Conservation (phyloP, 1,284 basidiomycete species). For the Puccinia coronata region DNA sequence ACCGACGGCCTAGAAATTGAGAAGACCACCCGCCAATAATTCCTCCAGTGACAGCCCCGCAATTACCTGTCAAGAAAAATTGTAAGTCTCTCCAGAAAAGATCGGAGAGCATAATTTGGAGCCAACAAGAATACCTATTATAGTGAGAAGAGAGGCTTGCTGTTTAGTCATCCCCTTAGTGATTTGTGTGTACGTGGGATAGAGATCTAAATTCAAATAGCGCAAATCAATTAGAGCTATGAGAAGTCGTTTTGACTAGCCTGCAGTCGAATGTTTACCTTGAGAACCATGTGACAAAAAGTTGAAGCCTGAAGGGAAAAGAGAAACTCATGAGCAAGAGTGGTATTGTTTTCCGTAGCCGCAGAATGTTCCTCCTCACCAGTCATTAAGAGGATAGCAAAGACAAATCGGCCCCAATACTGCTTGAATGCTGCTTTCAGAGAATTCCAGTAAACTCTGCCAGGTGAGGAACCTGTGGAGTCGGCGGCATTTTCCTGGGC, state of each 20-base stretch:
- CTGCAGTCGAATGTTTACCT: constrained; percentile 51
- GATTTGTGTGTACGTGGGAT: constrained; percentile 72
- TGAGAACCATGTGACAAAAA: constrained; percentile 87
- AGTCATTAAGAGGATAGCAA: constrained; percentile 66
- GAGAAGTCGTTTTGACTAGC: constrained; percentile 6
- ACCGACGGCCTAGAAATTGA: constrained; percentile 82
- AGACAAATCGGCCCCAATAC: constrained; percentile 84
- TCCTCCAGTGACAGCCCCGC: constrained; percentile 66
- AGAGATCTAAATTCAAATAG: constrained; percentile 50
- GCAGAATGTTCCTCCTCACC: constrained; percentile 48
- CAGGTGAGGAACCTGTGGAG: constrained; percentile 20
- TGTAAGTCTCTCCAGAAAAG: constrained; percentile 13
- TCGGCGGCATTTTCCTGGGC: constrained; percentile 61
- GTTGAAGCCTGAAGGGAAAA: constrained; percentile 66
- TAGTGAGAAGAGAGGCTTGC: constrained; percentile 30
- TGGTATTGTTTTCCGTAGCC: too few relatives aligned
- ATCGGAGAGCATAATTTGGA: constrained; percentile 50
- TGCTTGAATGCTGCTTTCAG: constrained; percentile 68
- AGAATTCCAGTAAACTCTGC: constrained; percentile 50
- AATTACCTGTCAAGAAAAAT: constrained; percentile 54
- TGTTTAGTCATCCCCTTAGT: constrained; percentile 52
- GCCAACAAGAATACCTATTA: constrained; percentile 16
- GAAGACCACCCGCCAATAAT: constrained; percentile 73
- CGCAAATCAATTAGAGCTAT: neutral
- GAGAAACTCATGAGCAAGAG: too few relatives aligned